phyloP scores from a whole-genome alignment of 805 yeast genomes.

The Grigorovia yakushimaensis region DNA sequence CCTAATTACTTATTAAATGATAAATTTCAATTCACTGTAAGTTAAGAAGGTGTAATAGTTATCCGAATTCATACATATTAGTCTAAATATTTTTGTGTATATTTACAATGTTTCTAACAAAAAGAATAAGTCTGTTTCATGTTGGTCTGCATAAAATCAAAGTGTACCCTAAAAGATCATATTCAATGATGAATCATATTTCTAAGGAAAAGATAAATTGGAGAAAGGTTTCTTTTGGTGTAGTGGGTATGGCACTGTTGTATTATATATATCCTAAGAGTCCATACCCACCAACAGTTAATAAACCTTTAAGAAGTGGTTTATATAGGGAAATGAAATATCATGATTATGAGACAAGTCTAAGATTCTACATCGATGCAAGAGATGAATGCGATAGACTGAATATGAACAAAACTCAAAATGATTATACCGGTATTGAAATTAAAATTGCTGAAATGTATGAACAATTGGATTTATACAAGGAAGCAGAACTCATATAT shows the following conservation, averaged over 20 bases:
- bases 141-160: neutral
- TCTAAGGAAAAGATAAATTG: neutral
- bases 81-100: too few relatives aligned
- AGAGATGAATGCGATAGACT: constrained; percentile 48
- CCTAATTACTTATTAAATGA: too few relatives aligned
- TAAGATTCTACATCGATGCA: constrained; percentile 65
- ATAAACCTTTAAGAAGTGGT: constrained; percentile 60
- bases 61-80: too few relatives aligned
- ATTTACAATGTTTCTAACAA: neutral
- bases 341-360: constrained; percentile 45
- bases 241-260: constrained; percentile 32
- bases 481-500: constrained; percentile 57
- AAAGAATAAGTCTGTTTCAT: neutral
- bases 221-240: constrained; percentile 12
- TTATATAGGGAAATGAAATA: constrained; percentile 71
- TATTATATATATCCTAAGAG: constrained; percentile 49
- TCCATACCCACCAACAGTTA: constrained; percentile 60
- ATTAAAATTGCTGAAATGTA: constrained; percentile 78
- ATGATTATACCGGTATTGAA: constrained; percentile 82
- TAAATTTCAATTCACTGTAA: too few relatives aligned
- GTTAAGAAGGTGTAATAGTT: too few relatives aligned
- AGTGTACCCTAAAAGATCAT: neutral
- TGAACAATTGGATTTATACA: constrained; percentile 50
- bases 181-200: neutral
- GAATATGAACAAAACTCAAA: constrained; percentile 43